Base-by-base conservation (phyloP, 1,284 basidiomycete genomes). In the Sporisorium graminicola region DNA sequence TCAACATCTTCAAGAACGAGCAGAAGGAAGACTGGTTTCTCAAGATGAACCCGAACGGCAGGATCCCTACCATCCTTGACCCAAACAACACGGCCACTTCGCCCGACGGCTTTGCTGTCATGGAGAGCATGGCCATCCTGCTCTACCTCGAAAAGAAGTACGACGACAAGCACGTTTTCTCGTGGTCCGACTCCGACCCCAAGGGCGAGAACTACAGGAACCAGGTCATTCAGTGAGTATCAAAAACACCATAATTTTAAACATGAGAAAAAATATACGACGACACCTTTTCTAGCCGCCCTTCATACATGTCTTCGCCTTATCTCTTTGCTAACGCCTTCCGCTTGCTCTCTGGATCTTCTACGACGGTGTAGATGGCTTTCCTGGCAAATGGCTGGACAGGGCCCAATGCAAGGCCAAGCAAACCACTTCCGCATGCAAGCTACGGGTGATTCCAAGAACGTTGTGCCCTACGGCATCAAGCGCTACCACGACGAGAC, bases 1-100 rank as follows among this genome's bases (percentile, higher is more conserved):
- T 95, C 64, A 87, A 99, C 35, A 94, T 98, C 81, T 89, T 90
- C 44, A 98, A 98, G 85, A 94, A 77, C 47, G 51, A 71, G 42
- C 80, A 80, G 47, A 80, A 82, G 71, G 65, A 77, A 22, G 63
- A 73, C 24, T 81, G 79, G 70, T 78, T 78, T 59, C 63, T 79
- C 40, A 75, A 81, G 59, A 78, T 83, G 74, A 82, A 82, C 76
- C 81, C 82, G 20, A 83, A 83, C 63, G 82, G 82, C 10, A 54
- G 82, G 2, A 82, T 83, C 37, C 82, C 82, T 18, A 80, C 82
- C 5, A 49, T 76, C 14, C 49, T 72, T 9, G 79, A 81, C 57
- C 77, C 74, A 2, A 77, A 79, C 61, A 71, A 72, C 59, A 72
- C 63, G 8, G 64, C 73, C 13, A 68, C 66, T 14, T 8, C 63